Evolutionary conservation across 1,284 basidiomycete genomes (phyloP).

Genomic region (Wallemia mellicola): DNA sequence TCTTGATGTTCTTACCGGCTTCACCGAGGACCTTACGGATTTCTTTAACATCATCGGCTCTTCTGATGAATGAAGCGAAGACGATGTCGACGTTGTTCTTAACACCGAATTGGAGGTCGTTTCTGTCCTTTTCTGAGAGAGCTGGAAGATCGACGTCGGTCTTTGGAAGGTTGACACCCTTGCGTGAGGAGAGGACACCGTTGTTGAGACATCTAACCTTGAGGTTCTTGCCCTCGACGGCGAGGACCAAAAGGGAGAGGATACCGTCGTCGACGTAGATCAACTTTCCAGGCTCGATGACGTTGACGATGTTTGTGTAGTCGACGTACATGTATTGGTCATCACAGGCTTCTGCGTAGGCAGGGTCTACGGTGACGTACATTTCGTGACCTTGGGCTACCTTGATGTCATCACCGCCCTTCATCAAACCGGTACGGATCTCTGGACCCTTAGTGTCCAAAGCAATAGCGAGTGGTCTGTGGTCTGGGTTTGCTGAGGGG

Average conservation of each 20-base stretch:
- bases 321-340: constrained; percentile 66
- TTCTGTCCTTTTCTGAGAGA: constrained; percentile 92
- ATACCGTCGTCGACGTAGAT: constrained; percentile 94
- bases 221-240: constrained; percentile 48
- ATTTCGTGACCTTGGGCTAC: constrained; percentile 85
- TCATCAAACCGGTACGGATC: constrained; percentile 89
- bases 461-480: constrained; percentile 86
- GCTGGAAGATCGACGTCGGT: constrained; percentile 93
- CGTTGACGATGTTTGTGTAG: constrained; percentile 84
- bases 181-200: constrained; percentile 76
- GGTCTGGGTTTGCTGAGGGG: constrained; percentile 31
- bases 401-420: constrained; percentile 51
- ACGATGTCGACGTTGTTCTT: constrained; percentile 96
- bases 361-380: constrained; percentile 54
- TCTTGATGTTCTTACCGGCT: constrained; percentile 76
- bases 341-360: constrained; percentile 48
- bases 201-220: constrained; percentile 76
- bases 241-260: constrained; percentile 68
- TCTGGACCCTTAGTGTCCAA: constrained; percentile 99
- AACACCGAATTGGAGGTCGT: constrained; percentile 79
- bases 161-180: constrained; percentile 98
- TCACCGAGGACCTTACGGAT: constrained; percentile 71
- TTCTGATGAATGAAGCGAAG: constrained; percentile 89
- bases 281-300: constrained; percentile 76
- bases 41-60: constrained; percentile 64